phyloP scores from a whole-genome alignment of 495 filamentous ascomycete genomes.

The Penicillium manginii region DNA sequence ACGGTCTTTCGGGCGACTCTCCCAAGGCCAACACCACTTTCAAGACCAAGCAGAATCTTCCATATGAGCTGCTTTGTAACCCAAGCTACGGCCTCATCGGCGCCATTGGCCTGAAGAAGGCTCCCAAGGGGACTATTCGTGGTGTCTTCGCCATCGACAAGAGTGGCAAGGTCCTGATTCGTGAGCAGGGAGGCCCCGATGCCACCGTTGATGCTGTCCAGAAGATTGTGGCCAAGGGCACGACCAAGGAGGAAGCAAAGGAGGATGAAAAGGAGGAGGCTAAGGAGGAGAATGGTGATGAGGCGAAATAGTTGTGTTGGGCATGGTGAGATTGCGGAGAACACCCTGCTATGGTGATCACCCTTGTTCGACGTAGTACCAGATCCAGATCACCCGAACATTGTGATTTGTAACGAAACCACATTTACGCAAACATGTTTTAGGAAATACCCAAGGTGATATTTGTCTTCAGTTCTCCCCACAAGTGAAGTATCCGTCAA shows the following conservation, averaged over 20 bases:
- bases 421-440: not conserved
- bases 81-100: conserved; percentile 68
- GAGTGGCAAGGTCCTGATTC: conserved; percentile 48
- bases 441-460: not conserved
- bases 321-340: not conserved
- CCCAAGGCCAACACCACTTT: conserved; percentile 91
- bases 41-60: conserved; percentile 84
- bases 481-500: not conserved
- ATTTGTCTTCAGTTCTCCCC: not conserved
- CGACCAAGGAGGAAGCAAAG: conserved; percentile 9
- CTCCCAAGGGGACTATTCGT: conserved; percentile 72
- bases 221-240: conserved; percentile 31
- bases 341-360: not conserved
- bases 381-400: not conserved
- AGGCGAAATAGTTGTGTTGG: conserved; percentile 8
- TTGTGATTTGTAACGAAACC: not conserved
- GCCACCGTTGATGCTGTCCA: conserved; percentile 52
- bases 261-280: conserved; percentile 1
- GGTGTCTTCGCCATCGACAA: conserved; percentile 91
- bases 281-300: conserved; percentile 6
- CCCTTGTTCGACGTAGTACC: not conserved
- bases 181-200: conserved; percentile 50
- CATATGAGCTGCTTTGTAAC: conserved; percentile 89
- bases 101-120: conserved; percentile 78
- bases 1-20: conserved; percentile 83